Conservation (phyloP, 2,329 filamentous ascomycete species). For the Ceratocystis ficicola region DNA sequence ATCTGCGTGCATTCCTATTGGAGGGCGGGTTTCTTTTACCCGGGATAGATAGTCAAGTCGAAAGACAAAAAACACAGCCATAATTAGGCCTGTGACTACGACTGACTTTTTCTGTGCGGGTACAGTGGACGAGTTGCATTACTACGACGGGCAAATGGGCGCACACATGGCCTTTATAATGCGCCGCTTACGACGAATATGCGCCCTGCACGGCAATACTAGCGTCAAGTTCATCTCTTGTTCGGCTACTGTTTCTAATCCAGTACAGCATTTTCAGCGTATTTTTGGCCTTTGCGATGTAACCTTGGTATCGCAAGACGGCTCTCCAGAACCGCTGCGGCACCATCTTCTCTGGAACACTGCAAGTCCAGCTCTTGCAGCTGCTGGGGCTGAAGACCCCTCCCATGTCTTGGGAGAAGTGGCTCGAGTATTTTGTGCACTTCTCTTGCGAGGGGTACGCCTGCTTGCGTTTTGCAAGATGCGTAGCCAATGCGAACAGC, state of each 20-base stretch:
- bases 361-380: constrained; percentile 4
- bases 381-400: constrained; percentile 10
- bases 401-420: constrained; percentile 46
- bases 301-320: constrained; percentile 75
- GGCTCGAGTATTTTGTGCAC: constrained; percentile 79
- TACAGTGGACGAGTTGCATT: constrained; percentile 72
- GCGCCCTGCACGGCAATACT: constrained; percentile 82
- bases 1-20: not conserved
- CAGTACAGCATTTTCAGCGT: constrained; percentile 77
- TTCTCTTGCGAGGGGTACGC: constrained; percentile 76
- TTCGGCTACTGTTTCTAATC: constrained; percentile 91
- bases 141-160: constrained; percentile 90
- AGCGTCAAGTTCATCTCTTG: constrained; percentile 71
- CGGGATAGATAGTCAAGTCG: not conserved
- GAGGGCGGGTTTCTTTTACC: not conserved
- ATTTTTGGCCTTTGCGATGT: constrained; percentile 85
- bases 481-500: constrained; percentile 73
- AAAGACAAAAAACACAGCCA: not conserved
- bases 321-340: constrained; percentile 51
- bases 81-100: not conserved
- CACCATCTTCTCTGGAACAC: constrained; percentile 20
- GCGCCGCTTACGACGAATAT: constrained; percentile 75
- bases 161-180: constrained; percentile 93
- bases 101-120: constrained; percentile 17
- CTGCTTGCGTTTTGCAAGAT: constrained; percentile 90